A percentile compares a stretch with the other conserved stretches of the same genome.
These are phyloP conservation scores for Golubevia pallescens DNA, from an alignment of 1,284 basidiomycete genomes.

Conservation along the genomic window DNA sequence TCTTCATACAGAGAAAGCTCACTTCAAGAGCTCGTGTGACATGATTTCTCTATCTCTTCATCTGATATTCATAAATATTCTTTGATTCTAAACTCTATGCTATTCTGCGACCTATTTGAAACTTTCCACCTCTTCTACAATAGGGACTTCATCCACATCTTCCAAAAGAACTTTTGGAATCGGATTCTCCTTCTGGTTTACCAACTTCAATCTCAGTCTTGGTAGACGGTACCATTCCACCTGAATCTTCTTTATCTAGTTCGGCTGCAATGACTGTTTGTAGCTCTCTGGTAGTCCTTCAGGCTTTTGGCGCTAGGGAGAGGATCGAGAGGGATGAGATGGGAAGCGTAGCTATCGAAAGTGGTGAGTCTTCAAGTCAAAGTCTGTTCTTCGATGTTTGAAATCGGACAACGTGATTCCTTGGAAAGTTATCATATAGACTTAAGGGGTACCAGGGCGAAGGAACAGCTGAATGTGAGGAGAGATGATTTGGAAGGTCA, in stretches of 20 bases:
- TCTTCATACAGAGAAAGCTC: no score
- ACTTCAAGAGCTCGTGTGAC: no score
- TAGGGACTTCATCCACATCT: slow-evolving; percentile 51
- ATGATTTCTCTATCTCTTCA: no score
- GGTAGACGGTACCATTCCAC: slow-evolving; percentile 57
- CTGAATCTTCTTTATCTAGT: slow-evolving; percentile 45
- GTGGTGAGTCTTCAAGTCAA: slow-evolving; percentile 28
- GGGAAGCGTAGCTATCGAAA: slow-evolving; percentile 57
- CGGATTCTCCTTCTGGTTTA: no score
- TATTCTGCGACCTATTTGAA: not conserved
- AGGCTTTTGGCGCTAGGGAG: slow-evolving; percentile 41
- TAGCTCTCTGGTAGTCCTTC: slow-evolving; percentile 47
- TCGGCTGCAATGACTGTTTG: slow-evolving; percentile 60
- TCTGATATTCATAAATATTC: not conserved
- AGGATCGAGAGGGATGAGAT: slow-evolving; percentile 44
- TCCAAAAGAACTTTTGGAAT: slow-evolving; percentile 14
- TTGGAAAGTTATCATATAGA: no score
- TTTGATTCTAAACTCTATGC: not conserved
- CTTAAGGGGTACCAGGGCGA: no score
- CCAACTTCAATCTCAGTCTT: slow-evolving; percentile 36
- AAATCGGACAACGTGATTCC: no score
- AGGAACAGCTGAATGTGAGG: no score
- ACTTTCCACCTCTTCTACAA: not conserved
- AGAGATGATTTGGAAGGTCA: no score
- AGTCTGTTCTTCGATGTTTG: no score